phyloP scores from a whole-genome alignment of 139 green algal species.

The Chlamydomonas incerta region DNA sequence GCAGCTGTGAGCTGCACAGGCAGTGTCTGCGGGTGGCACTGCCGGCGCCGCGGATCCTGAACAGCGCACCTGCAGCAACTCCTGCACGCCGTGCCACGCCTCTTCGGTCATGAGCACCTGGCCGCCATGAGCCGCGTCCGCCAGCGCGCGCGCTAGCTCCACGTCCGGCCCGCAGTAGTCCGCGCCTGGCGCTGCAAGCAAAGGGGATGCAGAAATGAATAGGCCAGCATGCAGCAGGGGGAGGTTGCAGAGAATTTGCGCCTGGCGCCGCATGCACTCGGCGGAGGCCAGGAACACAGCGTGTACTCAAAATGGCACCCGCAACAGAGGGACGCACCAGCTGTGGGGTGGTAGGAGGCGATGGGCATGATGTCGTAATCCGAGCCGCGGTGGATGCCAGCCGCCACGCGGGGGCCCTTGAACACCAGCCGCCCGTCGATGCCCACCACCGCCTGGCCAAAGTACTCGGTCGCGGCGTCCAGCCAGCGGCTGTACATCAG shows the following conservation, averaged over 20 bases:
- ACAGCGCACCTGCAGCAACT: constrained; percentile 15
- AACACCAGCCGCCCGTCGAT: constrained; percentile 79
- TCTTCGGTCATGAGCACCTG: constrained; percentile 81
- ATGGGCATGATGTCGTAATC: constrained; percentile 43
- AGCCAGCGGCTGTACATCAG: constrained; percentile 69
- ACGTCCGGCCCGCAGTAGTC: constrained; percentile 67
- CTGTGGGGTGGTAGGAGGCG: constrained; percentile 26
- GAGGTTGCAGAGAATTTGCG: no score
- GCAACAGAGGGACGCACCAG: neutral
- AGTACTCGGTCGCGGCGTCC: constrained; percentile 57
- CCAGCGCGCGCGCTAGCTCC: constrained; percentile 60
- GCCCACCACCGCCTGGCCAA: constrained; percentile 55
- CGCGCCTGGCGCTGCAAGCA: constrained; percentile 1
- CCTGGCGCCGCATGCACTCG: no score
- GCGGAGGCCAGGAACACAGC: neutral
- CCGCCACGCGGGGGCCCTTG: constrained; percentile 75
- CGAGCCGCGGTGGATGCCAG: constrained; percentile 67
- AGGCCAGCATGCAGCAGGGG: neutral
- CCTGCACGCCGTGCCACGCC: constrained; percentile 80
- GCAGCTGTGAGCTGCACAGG: no score
- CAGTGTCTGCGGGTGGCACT: no score
- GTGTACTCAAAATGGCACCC: neutral
- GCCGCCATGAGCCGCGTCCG: constrained; percentile 62
- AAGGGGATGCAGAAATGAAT: no score
- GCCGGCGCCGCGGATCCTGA: no score